Evolutionary conservation across 2,329 filamentous ascomycete genomes (phyloP).

Genomic region (Dryadomyces quercivorus): DNA sequence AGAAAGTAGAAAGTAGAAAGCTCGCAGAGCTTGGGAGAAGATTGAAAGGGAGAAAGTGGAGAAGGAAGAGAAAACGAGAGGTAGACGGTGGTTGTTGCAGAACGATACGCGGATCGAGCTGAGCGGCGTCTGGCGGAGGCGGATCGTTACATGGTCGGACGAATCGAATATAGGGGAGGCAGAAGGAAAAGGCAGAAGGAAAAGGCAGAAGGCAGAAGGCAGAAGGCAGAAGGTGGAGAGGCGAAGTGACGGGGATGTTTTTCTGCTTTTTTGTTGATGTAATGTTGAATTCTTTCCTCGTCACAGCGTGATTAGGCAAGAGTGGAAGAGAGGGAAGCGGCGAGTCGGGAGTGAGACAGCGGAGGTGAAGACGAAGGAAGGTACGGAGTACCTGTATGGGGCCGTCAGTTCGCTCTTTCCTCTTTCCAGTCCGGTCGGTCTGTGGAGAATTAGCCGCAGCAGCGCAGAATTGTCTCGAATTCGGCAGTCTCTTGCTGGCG

Average conservation of each 20-base stretch:
- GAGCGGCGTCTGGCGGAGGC: conserved; percentile 1
- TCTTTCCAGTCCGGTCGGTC: not conserved
- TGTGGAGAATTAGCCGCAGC: not conserved
- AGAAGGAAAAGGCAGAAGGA: not conserved
- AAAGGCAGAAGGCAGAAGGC: not conserved
- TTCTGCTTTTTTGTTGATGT: too few species aligned
- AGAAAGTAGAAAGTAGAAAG: not conserved
- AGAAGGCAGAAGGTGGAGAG: not conserved
- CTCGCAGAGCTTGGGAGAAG: not conserved
- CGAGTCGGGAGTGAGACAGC: not conserved
- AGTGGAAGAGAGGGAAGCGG: not conserved
- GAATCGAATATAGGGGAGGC: not conserved
- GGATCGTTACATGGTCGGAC: conserved; percentile 5
- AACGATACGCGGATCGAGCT: conserved; percentile 2
- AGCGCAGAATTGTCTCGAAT: not conserved
- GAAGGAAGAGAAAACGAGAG: not conserved
- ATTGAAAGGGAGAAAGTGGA: not conserved
- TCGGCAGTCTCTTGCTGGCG: not conserved
- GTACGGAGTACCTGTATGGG: not conserved
- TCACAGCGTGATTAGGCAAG: not conserved
- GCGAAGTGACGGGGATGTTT: not conserved
- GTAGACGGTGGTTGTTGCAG: not conserved
- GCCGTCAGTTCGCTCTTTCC: not conserved
- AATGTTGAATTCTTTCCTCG: too few species aligned
- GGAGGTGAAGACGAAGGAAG: not conserved